A percentile compares a stretch with the other conserved stretches of the same genome.
phyloP scores from a whole-genome alignment of 331 rosid species.

The Malus hybrid region DNA sequence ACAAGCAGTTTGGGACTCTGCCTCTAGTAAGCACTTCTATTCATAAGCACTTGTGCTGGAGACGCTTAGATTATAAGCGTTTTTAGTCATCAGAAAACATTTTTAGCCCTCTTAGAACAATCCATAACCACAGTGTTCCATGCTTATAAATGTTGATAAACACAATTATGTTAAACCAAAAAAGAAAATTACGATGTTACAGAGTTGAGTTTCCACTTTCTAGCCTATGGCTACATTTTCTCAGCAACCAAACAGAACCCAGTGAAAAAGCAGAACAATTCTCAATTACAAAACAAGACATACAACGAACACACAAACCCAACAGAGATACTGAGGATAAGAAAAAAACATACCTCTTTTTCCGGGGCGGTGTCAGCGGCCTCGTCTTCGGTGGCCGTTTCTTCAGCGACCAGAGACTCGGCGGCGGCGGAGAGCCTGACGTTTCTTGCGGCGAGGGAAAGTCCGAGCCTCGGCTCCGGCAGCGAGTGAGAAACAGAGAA shows the following conservation, averaged over 20 bases:
- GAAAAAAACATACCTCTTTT: conserved; percentile 26
- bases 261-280: neutral
- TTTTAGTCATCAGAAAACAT: neutral
- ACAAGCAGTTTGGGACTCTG: too few species aligned
- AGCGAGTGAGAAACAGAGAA: conserved; percentile 7
- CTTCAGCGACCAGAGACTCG: conserved; percentile 24
- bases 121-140: neutral
- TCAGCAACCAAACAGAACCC: neutral
- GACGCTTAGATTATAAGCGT: too few species aligned
- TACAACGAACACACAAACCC: neutral
- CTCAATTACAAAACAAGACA: neutral
- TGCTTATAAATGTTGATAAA: neutral
- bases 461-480: conserved; percentile 1
- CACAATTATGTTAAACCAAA: too few species aligned
- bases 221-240: neutral
- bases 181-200: too few species aligned
- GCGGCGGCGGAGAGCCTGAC: conserved; percentile 21
- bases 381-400: conserved; percentile 7
- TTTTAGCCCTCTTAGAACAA: neutral
- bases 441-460: neutral
- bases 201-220: neutral
- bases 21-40: neutral
- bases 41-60: neutral
- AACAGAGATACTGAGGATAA: neutral
- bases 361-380: conserved; percentile 8